phyloP scores from a whole-genome alignment of 148 eudicot species.

The Rhododendron henanense region DNA sequence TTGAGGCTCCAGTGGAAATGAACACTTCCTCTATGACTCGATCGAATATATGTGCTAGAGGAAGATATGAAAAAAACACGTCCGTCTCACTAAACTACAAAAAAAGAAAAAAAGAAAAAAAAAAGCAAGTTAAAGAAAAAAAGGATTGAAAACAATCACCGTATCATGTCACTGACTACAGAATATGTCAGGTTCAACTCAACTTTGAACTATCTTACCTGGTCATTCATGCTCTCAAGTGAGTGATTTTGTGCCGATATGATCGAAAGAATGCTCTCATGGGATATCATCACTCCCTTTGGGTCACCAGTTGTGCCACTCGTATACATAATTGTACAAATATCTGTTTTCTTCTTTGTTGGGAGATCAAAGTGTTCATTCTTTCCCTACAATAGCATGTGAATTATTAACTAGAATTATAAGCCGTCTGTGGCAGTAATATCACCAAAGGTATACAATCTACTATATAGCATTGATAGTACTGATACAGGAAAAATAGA shows the following conservation, averaged over 20 bases:
- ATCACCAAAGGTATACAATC: background rate
- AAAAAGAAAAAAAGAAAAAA: background rate
- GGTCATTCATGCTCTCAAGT: constrained; percentile 69
- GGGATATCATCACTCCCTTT: constrained; percentile 88
- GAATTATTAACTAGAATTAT: background rate
- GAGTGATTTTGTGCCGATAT: constrained; percentile 76
- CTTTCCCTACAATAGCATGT: constrained; percentile 41
- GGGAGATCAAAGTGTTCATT: constrained; percentile 62
- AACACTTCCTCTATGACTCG: constrained; percentile 84
- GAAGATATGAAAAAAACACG: constrained; percentile 85
- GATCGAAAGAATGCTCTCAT: constrained; percentile 72
- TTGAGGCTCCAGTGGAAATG: constrained; percentile 74
- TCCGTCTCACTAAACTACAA: constrained; percentile 60
- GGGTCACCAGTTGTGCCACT: constrained; percentile 99
- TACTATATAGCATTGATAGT: background rate
- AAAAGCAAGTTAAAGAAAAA: background rate
- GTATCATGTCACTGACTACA: background rate
- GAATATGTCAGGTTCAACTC: background rate
- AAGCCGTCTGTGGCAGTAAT: background rate
- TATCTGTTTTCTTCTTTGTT: constrained; percentile 60
- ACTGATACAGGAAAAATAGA: background rate
- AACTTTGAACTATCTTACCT: constrained; percentile 36
- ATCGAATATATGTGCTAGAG: constrained; percentile 94
- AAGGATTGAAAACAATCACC: constrained; percentile 4
- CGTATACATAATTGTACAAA: constrained; percentile 96